Percentiles rank a stretch among this genome's conserved stretches.
phyloP scores from a whole-genome alignment of 495 filamentous ascomycete genomes.

The Neurospora terricola region DNA sequence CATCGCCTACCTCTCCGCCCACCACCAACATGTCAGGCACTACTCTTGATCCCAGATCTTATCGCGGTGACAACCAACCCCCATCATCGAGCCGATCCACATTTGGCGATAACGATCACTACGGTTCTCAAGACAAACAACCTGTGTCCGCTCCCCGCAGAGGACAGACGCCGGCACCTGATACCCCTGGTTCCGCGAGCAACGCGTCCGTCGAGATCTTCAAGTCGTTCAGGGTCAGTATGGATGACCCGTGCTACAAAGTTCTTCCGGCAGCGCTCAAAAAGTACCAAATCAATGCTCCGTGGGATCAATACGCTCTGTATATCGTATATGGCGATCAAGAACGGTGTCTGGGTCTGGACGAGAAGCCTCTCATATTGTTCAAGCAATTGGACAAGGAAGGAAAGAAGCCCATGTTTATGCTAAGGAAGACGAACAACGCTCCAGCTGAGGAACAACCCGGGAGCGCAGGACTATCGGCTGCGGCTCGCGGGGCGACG shows the following conservation, averaged over 20 bases:
- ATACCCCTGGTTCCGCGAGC: slow-evolving; percentile 34
- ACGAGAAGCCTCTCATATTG: slow-evolving; percentile 87
- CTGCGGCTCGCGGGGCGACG: slow-evolving; percentile 17
- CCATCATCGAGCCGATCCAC: slow-evolving; percentile 37
- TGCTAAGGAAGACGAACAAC: slow-evolving; percentile 65
- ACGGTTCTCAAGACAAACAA: slow-evolving; percentile 32
- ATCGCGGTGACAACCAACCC: slow-evolving; percentile 34
- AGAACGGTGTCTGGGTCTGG: slow-evolving; percentile 81
- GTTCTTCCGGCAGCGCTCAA: slow-evolving; percentile 91
- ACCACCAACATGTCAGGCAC: slow-evolving; percentile 26
- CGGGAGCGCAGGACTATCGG: slow-evolving; percentile 38
- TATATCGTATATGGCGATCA: slow-evolving; percentile 98
- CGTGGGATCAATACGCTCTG: slow-evolving; percentile 92
- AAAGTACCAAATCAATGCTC: slow-evolving; percentile 96
- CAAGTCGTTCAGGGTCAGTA: slow-evolving; percentile 92
- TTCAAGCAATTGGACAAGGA: slow-evolving; percentile 97
- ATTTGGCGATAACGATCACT: slow-evolving; percentile 40
- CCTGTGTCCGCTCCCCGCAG: slow-evolving; percentile 30
- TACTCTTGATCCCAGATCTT: slow-evolving; percentile 48
- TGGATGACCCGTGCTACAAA: slow-evolving; percentile 97
- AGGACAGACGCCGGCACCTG: slow-evolving; percentile 41
- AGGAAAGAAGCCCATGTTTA: slow-evolving; percentile 98
- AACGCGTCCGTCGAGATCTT: slow-evolving; percentile 76
- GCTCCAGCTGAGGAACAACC: slow-evolving; percentile 28
- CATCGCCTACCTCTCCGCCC: slow-evolving; percentile 74